Evolutionary conservation across 306 rosid genomes (phyloP).

Genomic region (Inga leiocalycina): DNA sequence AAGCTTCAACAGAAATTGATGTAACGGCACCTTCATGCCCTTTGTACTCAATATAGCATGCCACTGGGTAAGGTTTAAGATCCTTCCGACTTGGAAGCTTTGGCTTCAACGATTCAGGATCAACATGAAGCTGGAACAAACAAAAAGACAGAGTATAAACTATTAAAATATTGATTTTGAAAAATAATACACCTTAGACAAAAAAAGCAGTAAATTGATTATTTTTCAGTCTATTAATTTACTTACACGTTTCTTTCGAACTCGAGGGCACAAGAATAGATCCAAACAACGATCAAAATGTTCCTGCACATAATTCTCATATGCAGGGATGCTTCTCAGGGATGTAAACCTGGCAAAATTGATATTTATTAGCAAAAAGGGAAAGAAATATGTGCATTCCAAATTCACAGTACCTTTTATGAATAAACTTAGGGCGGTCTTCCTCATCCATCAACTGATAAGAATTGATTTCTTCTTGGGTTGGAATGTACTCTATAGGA

Average conservation of each 20-base stretch:
- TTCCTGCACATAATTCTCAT: slow-evolving; percentile 78
- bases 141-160: neutral
- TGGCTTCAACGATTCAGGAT: slow-evolving; percentile 93
- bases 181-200: neutral
- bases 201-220: slow-evolving; percentile 10
- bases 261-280: slow-evolving; percentile 89
- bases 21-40: slow-evolving; percentile 87
- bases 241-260: slow-evolving; percentile 88
- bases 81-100: slow-evolving; percentile 86
- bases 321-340: slow-evolving; percentile 89
- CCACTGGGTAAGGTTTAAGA: slow-evolving; percentile 82
- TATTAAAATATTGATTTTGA: neutral
- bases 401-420: slow-evolving; percentile 62
- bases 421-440: slow-evolving; percentile 92
- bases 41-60: slow-evolving; percentile 80
- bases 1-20: slow-evolving; percentile 75
- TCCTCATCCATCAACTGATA: slow-evolving; percentile 85
- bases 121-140: slow-evolving; percentile 72
- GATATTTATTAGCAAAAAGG: slow-evolving; percentile 24
- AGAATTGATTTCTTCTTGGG: slow-evolving; percentile 87
- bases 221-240: slow-evolving; percentile 12
- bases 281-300: slow-evolving; percentile 87
- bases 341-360: slow-evolving; percentile 62
- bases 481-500: slow-evolving; percentile 87
- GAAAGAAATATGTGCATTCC: neutral